phyloP scores from a whole-genome alignment of 2,329 filamentous ascomycete genomes.

The Coleophoma eucalyptorum region DNA sequence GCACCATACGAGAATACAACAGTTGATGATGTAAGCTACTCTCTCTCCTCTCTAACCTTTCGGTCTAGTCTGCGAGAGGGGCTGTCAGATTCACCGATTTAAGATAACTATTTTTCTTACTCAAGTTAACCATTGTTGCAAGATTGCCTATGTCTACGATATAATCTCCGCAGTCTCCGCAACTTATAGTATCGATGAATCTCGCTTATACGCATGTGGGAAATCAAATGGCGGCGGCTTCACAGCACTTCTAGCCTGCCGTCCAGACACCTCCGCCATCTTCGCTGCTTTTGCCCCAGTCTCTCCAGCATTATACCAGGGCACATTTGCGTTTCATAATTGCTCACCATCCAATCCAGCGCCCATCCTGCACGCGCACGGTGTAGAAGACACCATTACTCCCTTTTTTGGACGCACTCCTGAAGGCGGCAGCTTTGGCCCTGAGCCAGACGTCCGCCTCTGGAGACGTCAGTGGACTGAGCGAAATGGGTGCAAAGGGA shows the following conservation, averaged over 20 bases:
- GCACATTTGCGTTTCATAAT: neutral
- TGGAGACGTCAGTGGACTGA: constrained; percentile 8
- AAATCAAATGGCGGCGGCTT: constrained; percentile 41
- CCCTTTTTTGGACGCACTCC: neutral
- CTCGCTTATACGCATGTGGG: constrained; percentile 37
- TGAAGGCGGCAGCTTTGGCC: neutral
- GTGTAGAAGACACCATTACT: constrained; percentile 1
- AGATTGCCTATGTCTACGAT: constrained; percentile 21
- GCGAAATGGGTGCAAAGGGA: constrained; percentile 9
- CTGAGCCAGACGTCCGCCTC: constrained; percentile 5
- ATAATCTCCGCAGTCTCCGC: constrained; percentile 14
- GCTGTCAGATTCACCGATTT: neutral
- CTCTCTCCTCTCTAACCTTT: too few relatives aligned
- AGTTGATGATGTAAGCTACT: constrained; percentile 16
- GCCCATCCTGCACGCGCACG: constrained; percentile 2
- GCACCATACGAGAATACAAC: constrained; percentile 21
- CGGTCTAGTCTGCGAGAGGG: too few relatives aligned
- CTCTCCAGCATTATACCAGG: constrained; percentile 35
- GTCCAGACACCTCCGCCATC: constrained; percentile 26
- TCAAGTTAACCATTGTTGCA: neutral
- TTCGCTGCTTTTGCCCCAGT: constrained; percentile 42
- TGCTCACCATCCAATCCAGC: constrained; percentile 1
- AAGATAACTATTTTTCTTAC: neutral
- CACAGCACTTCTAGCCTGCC: constrained; percentile 35
- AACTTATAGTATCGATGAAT: constrained; percentile 29